Percentiles rank a stretch among this genome's conserved stretches.
Conservation (phyloP, 1,284 basidiomycete species). For the Malassezia dermatis region DNA sequence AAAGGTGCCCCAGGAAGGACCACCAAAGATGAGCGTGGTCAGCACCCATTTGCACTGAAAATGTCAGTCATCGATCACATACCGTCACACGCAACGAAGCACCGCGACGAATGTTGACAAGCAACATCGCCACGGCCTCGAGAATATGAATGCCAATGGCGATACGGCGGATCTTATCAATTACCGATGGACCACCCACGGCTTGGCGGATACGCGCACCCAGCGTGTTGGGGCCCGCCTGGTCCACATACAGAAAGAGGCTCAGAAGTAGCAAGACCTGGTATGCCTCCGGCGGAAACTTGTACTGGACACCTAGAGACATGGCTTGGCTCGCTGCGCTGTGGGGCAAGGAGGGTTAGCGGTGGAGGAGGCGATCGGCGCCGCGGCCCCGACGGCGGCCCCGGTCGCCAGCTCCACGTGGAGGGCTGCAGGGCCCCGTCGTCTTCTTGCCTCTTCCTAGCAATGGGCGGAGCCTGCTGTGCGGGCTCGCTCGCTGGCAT, state of each 20-base stretch:
- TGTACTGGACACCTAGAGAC: background rate
- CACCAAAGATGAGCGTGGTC: constrained; percentile 14
- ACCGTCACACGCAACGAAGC: constrained; percentile 1
- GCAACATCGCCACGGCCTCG: constrained; percentile 11
- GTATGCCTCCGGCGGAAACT: constrained; percentile 14
- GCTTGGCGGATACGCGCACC: constrained; percentile 11
- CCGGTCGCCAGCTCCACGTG: background rate
- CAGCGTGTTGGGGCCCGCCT: constrained; percentile 4
- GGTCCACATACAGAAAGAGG: constrained; percentile 16
- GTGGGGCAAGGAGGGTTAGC: background rate
- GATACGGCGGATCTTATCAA: constrained; percentile 5
- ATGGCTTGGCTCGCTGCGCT: background rate
- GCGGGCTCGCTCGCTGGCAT: background rate
- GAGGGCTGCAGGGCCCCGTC: background rate
- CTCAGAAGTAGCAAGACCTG: constrained; percentile 9
- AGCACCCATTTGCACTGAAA: constrained; percentile 15
- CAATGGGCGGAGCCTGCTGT: constrained; percentile 15
- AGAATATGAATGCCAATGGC: constrained; percentile 4
- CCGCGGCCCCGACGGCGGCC: background rate
- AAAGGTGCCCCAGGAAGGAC: constrained; percentile 10
- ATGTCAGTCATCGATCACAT: background rate
- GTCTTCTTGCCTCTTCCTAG: background rate
- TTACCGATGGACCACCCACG: constrained; percentile 5
- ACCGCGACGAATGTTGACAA: constrained; percentile 8
- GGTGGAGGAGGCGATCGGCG: background rate